Evolutionary conservation across 352 stramenopile species (phyloP).

Genomic region (Globisporangium iwayamae): DNA sequence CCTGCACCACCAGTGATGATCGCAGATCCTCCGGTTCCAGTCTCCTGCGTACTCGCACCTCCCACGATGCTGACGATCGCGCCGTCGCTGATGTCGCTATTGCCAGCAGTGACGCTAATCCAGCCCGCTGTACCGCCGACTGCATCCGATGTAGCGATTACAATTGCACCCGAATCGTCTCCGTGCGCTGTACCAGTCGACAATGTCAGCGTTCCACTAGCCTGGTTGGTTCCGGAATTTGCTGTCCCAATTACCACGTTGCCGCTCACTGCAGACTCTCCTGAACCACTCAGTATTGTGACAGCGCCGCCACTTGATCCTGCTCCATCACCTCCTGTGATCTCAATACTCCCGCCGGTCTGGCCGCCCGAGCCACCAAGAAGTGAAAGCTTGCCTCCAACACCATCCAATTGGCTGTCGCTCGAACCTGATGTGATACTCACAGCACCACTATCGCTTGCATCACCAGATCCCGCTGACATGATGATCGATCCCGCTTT

Average conservation of each 20-base stretch:
- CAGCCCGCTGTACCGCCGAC: slow-evolving; percentile 20
- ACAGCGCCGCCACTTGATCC: slow-evolving; percentile 21
- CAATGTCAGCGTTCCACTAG: slow-evolving; percentile 22
- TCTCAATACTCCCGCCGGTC: slow-evolving; percentile 28
- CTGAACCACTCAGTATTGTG: slow-evolving; percentile 19
- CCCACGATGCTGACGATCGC: slow-evolving; percentile 20
- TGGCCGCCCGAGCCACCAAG: slow-evolving; percentile 15
- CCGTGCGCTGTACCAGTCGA: slow-evolving; percentile 13
- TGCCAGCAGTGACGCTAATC: slow-evolving; percentile 30
- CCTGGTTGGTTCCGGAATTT: slow-evolving; percentile 15
- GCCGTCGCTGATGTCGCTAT: slow-evolving; percentile 13
- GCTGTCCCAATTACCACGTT: slow-evolving; percentile 23
- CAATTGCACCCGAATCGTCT: slow-evolving; percentile 26
- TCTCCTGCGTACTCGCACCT: slow-evolving; percentile 23
- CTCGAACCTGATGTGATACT: slow-evolving; percentile 26
- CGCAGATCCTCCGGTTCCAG: slow-evolving; percentile 28
- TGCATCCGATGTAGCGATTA: slow-evolving; percentile 25
- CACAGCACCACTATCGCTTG: slow-evolving; percentile 21
- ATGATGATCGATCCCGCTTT: slow-evolving; percentile 20
- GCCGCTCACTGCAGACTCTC: slow-evolving; percentile 19
- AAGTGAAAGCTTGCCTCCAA: slow-evolving; percentile 16
- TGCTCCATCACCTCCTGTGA: slow-evolving; percentile 27
- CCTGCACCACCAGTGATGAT: slow-evolving; percentile 27
- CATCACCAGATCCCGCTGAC: slow-evolving; percentile 15
- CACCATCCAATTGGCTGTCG: slow-evolving; percentile 7